Conservation (phyloP, 1,139 yeast species). For the Suhomyces kunorum region DNA sequence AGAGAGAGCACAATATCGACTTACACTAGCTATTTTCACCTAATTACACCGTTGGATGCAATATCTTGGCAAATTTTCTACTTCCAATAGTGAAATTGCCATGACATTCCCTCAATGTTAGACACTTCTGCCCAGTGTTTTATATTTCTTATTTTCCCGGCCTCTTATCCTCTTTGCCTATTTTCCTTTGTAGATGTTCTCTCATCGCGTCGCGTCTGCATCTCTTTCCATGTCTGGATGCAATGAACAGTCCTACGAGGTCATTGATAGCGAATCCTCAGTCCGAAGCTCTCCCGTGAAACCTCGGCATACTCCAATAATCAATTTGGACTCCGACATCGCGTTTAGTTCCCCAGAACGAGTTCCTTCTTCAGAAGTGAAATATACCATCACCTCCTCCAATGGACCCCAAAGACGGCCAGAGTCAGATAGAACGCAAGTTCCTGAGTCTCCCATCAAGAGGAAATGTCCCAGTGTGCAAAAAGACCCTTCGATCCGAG, state of each 20-base stretch:
- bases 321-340: conserved; percentile 4
- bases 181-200: too few species aligned
- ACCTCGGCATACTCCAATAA: not conserved
- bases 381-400: not conserved
- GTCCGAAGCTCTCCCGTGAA: not conserved
- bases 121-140: too few species aligned
- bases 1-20: too few species aligned
- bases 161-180: too few species aligned
- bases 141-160: too few species aligned
- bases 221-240: too few species aligned
- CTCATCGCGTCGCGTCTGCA: too few species aligned
- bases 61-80: too few species aligned
- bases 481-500: not conserved
- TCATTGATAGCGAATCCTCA: conserved; percentile 10
- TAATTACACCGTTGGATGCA: too few species aligned
- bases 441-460: conserved; percentile 9
- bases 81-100: too few species aligned
- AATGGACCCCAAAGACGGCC: not conserved
- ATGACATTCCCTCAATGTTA: too few species aligned
- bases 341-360: not conserved
- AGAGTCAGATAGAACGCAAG: not conserved
- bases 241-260: conserved; percentile 14
- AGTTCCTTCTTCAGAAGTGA: not conserved
- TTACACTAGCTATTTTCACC: too few species aligned
- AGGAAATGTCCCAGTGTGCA: not conserved